Percentiles rank a stretch among this genome's conserved stretches.
Evolutionary conservation across 306 rosid genomes (phyloP).

Genomic region (Sicyos baderoa): DNA sequence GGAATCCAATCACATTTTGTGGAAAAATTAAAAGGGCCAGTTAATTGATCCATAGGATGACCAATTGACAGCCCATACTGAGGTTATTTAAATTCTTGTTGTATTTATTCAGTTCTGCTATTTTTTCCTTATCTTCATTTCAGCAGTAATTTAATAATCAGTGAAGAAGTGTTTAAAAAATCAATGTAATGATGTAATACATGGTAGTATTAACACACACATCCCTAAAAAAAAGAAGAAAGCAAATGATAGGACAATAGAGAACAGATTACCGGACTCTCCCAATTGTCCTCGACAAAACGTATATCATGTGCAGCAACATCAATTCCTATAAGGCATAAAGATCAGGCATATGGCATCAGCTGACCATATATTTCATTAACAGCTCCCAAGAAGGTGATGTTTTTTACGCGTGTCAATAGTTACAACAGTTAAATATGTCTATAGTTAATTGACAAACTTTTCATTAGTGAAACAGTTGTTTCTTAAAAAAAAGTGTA

Average conservation of each 20-base stretch:
- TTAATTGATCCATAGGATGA: not conserved
- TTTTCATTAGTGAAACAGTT: not conserved
- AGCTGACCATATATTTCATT: not conserved
- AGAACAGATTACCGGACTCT: slow-evolving; percentile 79
- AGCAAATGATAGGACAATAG: slow-evolving; percentile 16
- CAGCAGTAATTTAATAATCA: not conserved
- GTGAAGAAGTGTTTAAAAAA: not conserved
- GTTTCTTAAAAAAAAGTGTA: not conserved
- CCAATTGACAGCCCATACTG: not conserved
- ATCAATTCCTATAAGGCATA: slow-evolving; percentile 59
- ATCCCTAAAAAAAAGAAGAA: slow-evolving; percentile 11
- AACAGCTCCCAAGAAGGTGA: not conserved
- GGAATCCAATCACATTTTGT: not conserved
- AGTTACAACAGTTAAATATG: not conserved
- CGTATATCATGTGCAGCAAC: slow-evolving; percentile 81
- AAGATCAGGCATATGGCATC: slow-evolving; percentile 18
- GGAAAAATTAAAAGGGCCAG: not conserved
- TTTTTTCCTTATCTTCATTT: not conserved
- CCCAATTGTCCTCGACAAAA: slow-evolving; percentile 99
- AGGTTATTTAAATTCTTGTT: not conserved
- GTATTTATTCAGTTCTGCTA: not conserved
- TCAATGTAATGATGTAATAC: not conserved
- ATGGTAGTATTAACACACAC: not conserved
- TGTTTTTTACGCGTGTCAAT: not conserved
- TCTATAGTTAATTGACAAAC: not conserved